These are phyloP conservation scores for Kodamaea laetipori DNA, from an alignment of 805 yeast genomes.

Conservation along the genomic window DNA sequence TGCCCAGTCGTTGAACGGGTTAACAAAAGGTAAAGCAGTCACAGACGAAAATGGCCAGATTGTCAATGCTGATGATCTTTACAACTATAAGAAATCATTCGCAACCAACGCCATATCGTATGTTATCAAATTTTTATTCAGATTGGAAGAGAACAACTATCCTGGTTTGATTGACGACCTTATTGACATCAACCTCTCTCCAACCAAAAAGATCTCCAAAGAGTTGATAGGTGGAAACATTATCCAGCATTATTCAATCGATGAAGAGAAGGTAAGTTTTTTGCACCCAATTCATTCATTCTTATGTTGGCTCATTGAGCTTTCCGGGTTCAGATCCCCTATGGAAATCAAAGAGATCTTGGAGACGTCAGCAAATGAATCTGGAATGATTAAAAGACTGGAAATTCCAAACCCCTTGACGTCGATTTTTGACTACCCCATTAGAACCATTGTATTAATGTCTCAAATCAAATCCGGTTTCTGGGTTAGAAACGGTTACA, in stretches of 20 bases:
- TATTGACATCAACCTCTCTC: constrained; percentile 26
- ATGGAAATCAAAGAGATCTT: constrained; percentile 25
- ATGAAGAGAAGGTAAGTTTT: constrained; percentile 57
- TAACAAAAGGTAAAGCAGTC: constrained; percentile 5
- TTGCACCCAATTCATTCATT: constrained; percentile 81
- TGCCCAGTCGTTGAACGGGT: constrained; percentile 44
- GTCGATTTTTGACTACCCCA: constrained; percentile 66
- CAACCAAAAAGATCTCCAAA: constrained; percentile 17
- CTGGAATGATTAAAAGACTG: constrained; percentile 10
- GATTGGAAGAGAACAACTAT: constrained; percentile 30
- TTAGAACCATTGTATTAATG: constrained; percentile 72
- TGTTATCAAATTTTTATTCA: constrained; percentile 32
- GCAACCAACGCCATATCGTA: constrained; percentile 32
- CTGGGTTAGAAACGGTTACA: constrained; percentile 93
- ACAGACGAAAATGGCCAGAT: constrained; percentile 1
- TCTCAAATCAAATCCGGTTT: constrained; percentile 86
- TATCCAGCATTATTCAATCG: constrained; percentile 30
- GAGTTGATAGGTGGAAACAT: constrained; percentile 26
- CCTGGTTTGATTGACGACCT: constrained; percentile 30
- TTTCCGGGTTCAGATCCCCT: constrained; percentile 33
- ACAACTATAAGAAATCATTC: constrained; percentile 15
- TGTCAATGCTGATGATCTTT: constrained; percentile 7
- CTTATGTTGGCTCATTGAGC: constrained; percentile 69
- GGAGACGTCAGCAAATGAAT: constrained; percentile 14
- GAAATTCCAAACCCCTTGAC: constrained; percentile 23